Evolutionary conservation across 106 monocot genomes (phyloP).

Genomic region (Dendrobium chrysotoxum): DNA sequence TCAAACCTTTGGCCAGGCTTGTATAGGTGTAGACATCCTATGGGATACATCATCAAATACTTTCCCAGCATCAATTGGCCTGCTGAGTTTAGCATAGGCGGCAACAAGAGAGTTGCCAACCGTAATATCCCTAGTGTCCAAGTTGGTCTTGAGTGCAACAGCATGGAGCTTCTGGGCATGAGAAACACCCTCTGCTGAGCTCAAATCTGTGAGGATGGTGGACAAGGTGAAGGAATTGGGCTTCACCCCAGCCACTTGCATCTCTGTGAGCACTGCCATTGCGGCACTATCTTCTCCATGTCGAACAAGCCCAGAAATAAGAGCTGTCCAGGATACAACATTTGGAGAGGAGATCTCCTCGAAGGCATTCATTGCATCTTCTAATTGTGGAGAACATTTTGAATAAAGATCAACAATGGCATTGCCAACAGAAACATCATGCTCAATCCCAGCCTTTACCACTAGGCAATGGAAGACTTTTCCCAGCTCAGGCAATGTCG

Average conservation of each 20-base stretch:
- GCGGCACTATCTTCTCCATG: slow-evolving; percentile 30
- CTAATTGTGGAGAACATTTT: slow-evolving; percentile 31
- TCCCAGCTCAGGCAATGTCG: slow-evolving; percentile 28
- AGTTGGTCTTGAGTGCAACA: slow-evolving; percentile 41
- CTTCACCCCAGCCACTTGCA: slow-evolving; percentile 38
- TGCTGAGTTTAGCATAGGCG: slow-evolving; percentile 49
- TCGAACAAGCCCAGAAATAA: slow-evolving; percentile 31
- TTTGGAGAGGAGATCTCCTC: slow-evolving; percentile 38
- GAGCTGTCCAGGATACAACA: slow-evolving; percentile 70
- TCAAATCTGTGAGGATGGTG: slow-evolving; percentile 46
- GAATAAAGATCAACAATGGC: slow-evolving; percentile 64
- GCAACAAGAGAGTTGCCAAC: slow-evolving; percentile 76
- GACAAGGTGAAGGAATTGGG: slow-evolving; percentile 69
- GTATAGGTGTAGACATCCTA: slow-evolving; percentile 66
- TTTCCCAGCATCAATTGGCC: slow-evolving; percentile 31
- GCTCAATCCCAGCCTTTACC: slow-evolving; percentile 37
- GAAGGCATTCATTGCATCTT: slow-evolving; percentile 27
- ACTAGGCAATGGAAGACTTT: slow-evolving; percentile 46
- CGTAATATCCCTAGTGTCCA: slow-evolving; percentile 16
- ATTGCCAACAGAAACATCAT: slow-evolving; percentile 66
- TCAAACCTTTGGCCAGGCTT: slow-evolving; percentile 59
- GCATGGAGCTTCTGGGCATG: slow-evolving; percentile 51
- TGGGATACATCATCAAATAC: slow-evolving; percentile 31
- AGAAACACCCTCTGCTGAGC: slow-evolving; percentile 14
- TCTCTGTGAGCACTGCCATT: slow-evolving; percentile 34